Conservation (phyloP, 208 protist genomes). For the Giardia duodenalis region DNA sequence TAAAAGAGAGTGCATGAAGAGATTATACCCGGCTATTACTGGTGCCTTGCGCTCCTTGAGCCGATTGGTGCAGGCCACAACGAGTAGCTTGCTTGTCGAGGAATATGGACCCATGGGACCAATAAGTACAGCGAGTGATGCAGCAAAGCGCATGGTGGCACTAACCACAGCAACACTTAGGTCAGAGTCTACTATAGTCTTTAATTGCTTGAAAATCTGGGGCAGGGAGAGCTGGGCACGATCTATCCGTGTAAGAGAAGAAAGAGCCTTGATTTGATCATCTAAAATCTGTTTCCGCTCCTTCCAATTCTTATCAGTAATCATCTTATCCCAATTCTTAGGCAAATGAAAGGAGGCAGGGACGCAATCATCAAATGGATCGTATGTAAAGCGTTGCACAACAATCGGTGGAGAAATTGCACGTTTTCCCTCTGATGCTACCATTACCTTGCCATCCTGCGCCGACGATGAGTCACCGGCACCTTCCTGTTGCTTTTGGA, state of each 20-base stretch:
- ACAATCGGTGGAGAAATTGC: background rate
- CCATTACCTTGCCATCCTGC: background rate
- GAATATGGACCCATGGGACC: background rate
- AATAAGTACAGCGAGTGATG: background rate
- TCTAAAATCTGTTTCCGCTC: background rate
- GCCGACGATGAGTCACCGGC: background rate
- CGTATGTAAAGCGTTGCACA: background rate
- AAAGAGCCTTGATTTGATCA: background rate
- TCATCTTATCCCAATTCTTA: background rate
- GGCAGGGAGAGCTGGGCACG: background rate
- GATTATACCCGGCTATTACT: background rate
- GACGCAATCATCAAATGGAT: background rate
- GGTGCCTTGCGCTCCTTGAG: background rate
- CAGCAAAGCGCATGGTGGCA: background rate
- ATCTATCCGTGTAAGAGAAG: background rate
- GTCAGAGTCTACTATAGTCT: background rate
- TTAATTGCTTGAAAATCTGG: background rate
- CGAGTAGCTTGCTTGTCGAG: background rate
- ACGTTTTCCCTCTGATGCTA: no score
- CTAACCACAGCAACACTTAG: background rate
- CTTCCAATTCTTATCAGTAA: conserved; percentile 3
- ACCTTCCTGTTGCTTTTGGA: background rate
- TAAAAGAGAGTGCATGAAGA: background rate
- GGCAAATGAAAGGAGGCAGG: background rate
- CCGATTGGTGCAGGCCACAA: background rate